Evolutionary conservation across 2,329 filamentous ascomycete species (phyloP).

Genomic region (Neofusicoccum parvum): DNA sequence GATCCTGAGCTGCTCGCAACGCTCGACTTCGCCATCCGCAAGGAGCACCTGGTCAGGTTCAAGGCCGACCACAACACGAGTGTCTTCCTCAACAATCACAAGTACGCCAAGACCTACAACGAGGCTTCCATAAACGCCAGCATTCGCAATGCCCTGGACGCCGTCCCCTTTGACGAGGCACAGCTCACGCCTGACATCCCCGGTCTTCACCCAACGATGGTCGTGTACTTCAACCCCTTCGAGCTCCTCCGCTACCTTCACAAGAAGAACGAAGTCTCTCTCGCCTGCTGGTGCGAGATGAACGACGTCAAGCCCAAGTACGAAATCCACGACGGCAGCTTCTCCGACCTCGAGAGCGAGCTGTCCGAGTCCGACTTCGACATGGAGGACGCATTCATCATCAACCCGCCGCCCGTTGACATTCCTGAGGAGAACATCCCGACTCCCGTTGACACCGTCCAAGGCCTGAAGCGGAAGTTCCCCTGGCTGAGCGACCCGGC

Average conservation of each 20-base stretch:
- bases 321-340: not conserved
- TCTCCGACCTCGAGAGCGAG: no score
- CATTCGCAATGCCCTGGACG: constrained; percentile 7
- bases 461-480: no score
- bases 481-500: no score
- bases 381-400: not conserved
- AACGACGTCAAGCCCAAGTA: not conserved
- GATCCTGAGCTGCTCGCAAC: not conserved
- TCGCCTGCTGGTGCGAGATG: not conserved
- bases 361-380: not conserved
- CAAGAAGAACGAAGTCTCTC: not conserved
- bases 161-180: constrained; percentile 3
- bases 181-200: not conserved
- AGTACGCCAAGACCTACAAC: not conserved
- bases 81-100: not conserved
- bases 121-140: not conserved
- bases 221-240: not conserved
- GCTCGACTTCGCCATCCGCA: constrained; percentile 10
- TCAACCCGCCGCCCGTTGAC: not conserved
- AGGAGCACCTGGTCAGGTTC: constrained; percentile 3
- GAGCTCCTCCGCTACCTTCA: not conserved
- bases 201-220: not conserved
- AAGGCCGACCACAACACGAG: constrained; percentile 4
- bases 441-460: not conserved
- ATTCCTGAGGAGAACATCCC: not conserved